Evolutionary conservation across 2,329 filamentous ascomycete species (phyloP).

Genomic region (Penicillium digitatum): DNA sequence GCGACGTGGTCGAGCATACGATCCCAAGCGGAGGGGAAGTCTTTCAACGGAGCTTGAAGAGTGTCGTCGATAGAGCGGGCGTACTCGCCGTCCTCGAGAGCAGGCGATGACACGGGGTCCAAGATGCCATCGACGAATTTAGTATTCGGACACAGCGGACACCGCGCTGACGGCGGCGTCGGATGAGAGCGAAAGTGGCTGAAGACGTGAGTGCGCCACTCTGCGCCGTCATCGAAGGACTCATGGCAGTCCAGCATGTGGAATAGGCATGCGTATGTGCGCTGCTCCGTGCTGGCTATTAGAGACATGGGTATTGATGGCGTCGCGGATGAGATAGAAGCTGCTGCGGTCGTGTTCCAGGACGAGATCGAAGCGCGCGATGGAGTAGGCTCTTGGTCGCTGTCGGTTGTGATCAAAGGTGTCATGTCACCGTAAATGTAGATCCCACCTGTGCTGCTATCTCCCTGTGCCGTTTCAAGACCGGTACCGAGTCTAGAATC

Average conservation of each 20-base stretch:
- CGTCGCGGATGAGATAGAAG: slow-evolving; percentile 7
- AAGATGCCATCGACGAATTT: slow-evolving; percentile 19
- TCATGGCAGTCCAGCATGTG: slow-evolving; percentile 44
- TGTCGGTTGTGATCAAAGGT: slow-evolving; percentile 7
- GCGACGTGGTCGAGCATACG: slow-evolving; percentile 43
- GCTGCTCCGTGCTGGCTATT: slow-evolving; percentile 3
- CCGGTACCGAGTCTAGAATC: slow-evolving; percentile 27
- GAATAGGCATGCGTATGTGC: slow-evolving; percentile 42
- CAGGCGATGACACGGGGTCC: slow-evolving; percentile 12
- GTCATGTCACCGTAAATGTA: slow-evolving; percentile 21
- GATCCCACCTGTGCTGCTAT: slow-evolving; percentile 1
- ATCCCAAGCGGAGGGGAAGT: slow-evolving; percentile 37
- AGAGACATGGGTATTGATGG: slow-evolving; percentile 1
- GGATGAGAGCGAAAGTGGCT: slow-evolving; percentile 44
- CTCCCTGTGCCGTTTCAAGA: slow-evolving; percentile 16
- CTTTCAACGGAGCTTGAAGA: neutral
- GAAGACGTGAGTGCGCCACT: slow-evolving; percentile 45
- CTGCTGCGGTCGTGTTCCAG: slow-evolving; percentile 15
- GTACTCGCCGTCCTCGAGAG: neutral
- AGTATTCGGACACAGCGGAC: slow-evolving; percentile 40
- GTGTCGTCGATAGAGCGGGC: neutral
- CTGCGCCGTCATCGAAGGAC: slow-evolving; percentile 35
- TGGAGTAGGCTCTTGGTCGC: neutral
- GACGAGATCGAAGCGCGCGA: slow-evolving; percentile 26
- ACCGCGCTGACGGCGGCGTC: slow-evolving; percentile 41